Conservation (phyloP, 2,329 filamentous ascomycete species). For the Diaporthe nobilis region DNA sequence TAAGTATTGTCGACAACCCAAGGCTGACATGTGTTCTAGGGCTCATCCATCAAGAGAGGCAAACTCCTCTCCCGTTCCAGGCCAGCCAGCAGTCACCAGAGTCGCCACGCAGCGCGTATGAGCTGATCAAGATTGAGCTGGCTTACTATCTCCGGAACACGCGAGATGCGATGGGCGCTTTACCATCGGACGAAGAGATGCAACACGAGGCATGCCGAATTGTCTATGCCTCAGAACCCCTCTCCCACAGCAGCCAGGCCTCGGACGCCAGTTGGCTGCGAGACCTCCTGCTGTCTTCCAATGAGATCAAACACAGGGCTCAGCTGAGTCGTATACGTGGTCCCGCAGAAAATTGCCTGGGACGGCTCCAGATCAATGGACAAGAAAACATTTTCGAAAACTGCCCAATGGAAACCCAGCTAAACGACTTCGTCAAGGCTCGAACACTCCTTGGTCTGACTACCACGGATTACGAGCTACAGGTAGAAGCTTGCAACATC, state of each 20-base stretch:
- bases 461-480: slow-evolving; percentile 71
- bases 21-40: slow-evolving; percentile 56
- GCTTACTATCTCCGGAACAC: slow-evolving; percentile 65
- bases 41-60: slow-evolving; percentile 75
- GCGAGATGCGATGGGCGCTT: slow-evolving; percentile 55
- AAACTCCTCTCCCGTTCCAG: slow-evolving; percentile 67
- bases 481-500: slow-evolving; percentile 71
- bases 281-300: slow-evolving; percentile 68
- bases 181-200: slow-evolving; percentile 66
- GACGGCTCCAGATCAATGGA: slow-evolving; percentile 68
- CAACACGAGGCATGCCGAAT: slow-evolving; percentile 72
- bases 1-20: neutral
- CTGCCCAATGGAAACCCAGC: slow-evolving; percentile 68
- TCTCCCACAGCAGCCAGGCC: slow-evolving; percentile 56
- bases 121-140: slow-evolving; percentile 71
- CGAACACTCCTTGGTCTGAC: slow-evolving; percentile 69
- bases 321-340: slow-evolving; percentile 63
- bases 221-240: slow-evolving; percentile 67
- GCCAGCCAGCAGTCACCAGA: slow-evolving; percentile 60
- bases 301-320: slow-evolving; percentile 58
- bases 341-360: slow-evolving; percentile 62
- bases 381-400: slow-evolving; percentile 70
- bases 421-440: slow-evolving; percentile 67
- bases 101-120: slow-evolving; percentile 71
- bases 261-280: slow-evolving; percentile 67